A percentile compares a stretch with the other conserved stretches of the same genome.
Evolutionary conservation across 495 filamentous ascomycete genomes (phyloP).

Genomic region (Podospora fimiseda): DNA sequence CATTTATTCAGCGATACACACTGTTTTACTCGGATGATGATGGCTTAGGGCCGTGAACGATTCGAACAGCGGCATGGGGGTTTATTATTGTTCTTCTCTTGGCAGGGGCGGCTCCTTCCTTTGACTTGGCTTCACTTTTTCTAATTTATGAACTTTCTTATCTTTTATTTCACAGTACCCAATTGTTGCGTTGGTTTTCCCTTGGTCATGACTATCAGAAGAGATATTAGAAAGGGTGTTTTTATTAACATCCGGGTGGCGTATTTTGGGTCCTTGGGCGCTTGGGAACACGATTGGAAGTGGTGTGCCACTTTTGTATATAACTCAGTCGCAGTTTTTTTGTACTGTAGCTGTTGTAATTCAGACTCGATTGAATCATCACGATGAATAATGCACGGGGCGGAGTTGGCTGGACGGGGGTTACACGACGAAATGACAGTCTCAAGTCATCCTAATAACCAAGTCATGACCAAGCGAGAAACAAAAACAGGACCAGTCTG

Average conservation of each 20-base stretch:
- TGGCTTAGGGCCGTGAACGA: background rate
- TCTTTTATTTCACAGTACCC: background rate
- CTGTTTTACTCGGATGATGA: conserved; percentile 2
- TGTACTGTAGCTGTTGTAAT: conserved; percentile 4
- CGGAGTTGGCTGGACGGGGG: too few relatives aligned
- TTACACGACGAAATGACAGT: too few relatives aligned
- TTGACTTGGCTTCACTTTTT: background rate
- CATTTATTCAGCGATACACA: background rate
- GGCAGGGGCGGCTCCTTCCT: background rate
- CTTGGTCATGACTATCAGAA: conserved; percentile 5
- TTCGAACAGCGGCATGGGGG: background rate
- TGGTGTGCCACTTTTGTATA: conserved; percentile 6
- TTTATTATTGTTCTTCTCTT: background rate
- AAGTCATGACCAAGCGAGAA: too few relatives aligned
- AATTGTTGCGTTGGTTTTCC: conserved; percentile 2
- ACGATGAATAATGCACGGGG: too few relatives aligned
- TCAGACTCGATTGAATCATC: too few relatives aligned
- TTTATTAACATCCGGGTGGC: conserved; percentile 12
- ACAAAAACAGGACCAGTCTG: too few relatives aligned
- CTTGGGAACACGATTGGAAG: conserved; percentile 6
- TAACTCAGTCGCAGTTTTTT: background rate
- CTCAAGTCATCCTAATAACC: too few relatives aligned
- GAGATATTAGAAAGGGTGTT: conserved; percentile 7
- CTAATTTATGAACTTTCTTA: background rate
- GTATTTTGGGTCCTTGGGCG: conserved; percentile 10